Conservation (phyloP, 2,329 filamentous ascomycete genomes). For the Tetracladium maxilliforme region DNA sequence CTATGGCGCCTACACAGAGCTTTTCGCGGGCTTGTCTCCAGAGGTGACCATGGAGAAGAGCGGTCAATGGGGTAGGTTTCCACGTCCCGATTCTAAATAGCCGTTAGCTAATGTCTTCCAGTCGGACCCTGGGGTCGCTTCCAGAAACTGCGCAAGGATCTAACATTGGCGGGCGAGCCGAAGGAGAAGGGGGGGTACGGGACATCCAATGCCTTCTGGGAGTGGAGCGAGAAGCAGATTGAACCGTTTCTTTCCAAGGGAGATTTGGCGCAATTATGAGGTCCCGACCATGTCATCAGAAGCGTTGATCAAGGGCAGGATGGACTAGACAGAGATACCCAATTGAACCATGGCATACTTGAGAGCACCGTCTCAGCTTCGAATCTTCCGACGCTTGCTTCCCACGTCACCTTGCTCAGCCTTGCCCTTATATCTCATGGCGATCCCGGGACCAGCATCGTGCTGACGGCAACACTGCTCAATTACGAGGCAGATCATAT, state of each 20-base stretch:
- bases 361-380: too few relatives aligned
- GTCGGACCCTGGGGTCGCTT: slow-evolving; percentile 31
- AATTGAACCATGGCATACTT: too few relatives aligned
- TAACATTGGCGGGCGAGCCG: slow-evolving; percentile 14
- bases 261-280: too few relatives aligned
- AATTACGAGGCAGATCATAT: too few relatives aligned
- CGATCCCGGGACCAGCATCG: too few relatives aligned
- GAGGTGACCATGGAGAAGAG: slow-evolving; percentile 11
- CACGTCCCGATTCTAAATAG: neutral
- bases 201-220: slow-evolving; percentile 23
- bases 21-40: slow-evolving; percentile 11
- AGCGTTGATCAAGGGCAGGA: too few relatives aligned
- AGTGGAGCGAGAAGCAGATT: slow-evolving; percentile 25
- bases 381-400: too few relatives aligned
- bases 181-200: slow-evolving; percentile 21
- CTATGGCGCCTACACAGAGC: slow-evolving; percentile 13
- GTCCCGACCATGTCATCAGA: too few relatives aligned
- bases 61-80: slow-evolving; percentile 10
- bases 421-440: too few relatives aligned
- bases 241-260: slow-evolving; percentile 11
- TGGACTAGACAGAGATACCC: too few relatives aligned
- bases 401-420: too few relatives aligned
- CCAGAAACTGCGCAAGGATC: slow-evolving; percentile 15
- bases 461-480: too few relatives aligned
- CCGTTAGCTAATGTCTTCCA: slow-evolving; percentile 2